Percentiles rank a stretch among this genome's conserved stretches.
Evolutionary conservation across 176 grass and related monocot genomes (phyloP).

Genomic region (Luzula sylvatica): DNA sequence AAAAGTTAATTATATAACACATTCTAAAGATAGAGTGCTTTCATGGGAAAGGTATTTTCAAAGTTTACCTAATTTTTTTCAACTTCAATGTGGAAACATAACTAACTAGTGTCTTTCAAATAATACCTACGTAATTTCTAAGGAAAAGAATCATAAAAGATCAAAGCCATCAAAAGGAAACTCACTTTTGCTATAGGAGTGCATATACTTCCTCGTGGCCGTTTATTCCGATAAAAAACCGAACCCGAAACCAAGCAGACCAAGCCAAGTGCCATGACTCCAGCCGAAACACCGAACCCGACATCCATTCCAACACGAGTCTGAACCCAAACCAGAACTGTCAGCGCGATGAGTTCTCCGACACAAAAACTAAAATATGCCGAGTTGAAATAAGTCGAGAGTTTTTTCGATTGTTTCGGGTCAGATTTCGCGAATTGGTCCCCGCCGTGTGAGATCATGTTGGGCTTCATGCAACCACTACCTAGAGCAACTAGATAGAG

Average conservation of each 20-base stretch:
- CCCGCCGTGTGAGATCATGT: constrained; percentile 93
- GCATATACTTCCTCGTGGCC: constrained; percentile 83
- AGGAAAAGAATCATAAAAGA: too few species aligned
- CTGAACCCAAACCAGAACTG: constrained; percentile 90
- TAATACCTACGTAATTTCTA: too few species aligned
- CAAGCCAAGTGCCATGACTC: constrained; percentile 65
- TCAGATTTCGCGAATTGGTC: constrained; percentile 50
- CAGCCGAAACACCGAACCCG: constrained; percentile 63
- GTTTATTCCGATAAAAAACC: constrained; percentile 69
- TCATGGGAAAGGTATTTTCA: too few species aligned
- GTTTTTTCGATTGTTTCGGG: constrained; percentile 32
- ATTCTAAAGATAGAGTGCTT: too few species aligned
- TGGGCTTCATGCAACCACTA: constrained; percentile 94
- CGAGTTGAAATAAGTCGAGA: constrained; percentile 96
- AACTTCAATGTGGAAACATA: too few species aligned
- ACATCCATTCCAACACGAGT: constrained; percentile 88
- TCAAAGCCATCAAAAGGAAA: too few species aligned
- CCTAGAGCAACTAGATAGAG: constrained; percentile 90
- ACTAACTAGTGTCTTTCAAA: too few species aligned
- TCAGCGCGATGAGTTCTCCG: constrained; percentile 78
- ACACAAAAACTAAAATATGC: constrained; percentile 97
- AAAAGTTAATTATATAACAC: too few species aligned
- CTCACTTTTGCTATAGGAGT: constrained; percentile 64
- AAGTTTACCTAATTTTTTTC: too few species aligned
- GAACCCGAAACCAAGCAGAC: constrained; percentile 48